Base-by-base conservation (phyloP, 441 rosid species). In the Bocquillonia castaneifolia region DNA sequence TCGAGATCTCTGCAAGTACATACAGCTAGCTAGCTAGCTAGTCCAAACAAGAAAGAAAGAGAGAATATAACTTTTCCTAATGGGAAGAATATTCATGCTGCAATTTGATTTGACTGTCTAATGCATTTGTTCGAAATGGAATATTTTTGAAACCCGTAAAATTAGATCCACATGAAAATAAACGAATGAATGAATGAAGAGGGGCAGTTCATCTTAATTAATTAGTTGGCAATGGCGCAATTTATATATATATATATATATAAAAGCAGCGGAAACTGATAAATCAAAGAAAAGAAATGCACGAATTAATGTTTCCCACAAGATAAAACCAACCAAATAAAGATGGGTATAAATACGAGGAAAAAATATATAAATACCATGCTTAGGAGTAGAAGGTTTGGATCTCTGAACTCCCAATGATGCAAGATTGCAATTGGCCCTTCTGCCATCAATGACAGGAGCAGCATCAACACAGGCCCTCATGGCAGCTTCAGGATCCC, bases 341-440 rank as follows among this genome's bases (percentile, higher is more conserved):
- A 42, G 15, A 42, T 6, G 47, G 47, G 12, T 2, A 12, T 6
- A 6, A 5, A 2, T 9, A 25, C 6, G 25, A n/a, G 34, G 23
- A 22, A 26, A 1, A 5, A 15, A 29, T 0, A 34, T 0, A 17
- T 5, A 9, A 15, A 57, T 81, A 88, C 92, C 97, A 64, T 86
- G 92, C 72, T 88, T 78, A 12, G 94, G 97, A 56, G 96, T 88
- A 61, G 98, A 86, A 67, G 98, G 97, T 76, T 88, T 89, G 71
- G 94, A 89, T 91, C 94, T 90, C 74, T 93, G 98, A 72, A 84
- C 85, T 73, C 98, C 98, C 72, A 93, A 76, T 63, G 90, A 92
- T 12, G 96, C 98, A 70, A 93, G 96, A 76, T 93, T 93, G 76
- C 98, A 93, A 61, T 91, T 93, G 28, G 98, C 97, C 78, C 96